Conservation (phyloP, 1,284 basidiomycete genomes). For the Crocinoboletus sp. region DNA sequence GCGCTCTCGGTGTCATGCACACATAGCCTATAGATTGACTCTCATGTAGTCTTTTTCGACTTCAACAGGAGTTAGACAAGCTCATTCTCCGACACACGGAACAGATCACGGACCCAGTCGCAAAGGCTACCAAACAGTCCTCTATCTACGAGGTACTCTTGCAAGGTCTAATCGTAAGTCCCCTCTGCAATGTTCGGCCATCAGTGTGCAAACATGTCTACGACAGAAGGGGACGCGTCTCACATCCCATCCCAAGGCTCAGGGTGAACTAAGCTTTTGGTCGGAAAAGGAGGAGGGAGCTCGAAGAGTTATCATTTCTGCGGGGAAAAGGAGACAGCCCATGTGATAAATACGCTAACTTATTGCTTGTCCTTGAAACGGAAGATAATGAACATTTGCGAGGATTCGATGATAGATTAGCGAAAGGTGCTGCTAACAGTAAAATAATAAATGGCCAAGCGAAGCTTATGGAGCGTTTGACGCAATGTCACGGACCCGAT, state of each 20-base stretch:
- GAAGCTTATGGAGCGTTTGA: conserved; percentile 1
- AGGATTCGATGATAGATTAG: conserved; percentile 21
- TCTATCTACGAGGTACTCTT: conserved; percentile 74
- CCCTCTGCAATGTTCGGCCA: neutral
- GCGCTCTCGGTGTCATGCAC: conserved; percentile 19
- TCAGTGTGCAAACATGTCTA: conserved; percentile 3
- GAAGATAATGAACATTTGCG: conserved; percentile 13
- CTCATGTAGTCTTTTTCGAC: conserved; percentile 64
- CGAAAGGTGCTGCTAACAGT: conserved; percentile 10
- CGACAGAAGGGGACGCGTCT: conserved; percentile 46
- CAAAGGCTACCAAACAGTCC: conserved; percentile 66
- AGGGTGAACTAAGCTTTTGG: conserved; percentile 57
- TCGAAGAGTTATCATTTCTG: conserved; percentile 48
- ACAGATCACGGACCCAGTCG: conserved; percentile 58
- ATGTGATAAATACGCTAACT: conserved; percentile 17
- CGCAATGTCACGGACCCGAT: conserved; percentile 13
- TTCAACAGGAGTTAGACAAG: conserved; percentile 81
- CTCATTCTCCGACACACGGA: conserved; percentile 71
- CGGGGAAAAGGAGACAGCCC: conserved; percentile 30
- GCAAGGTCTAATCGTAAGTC: conserved; percentile 70
- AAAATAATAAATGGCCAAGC: conserved; percentile 8
- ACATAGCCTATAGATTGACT: conserved; percentile 1
- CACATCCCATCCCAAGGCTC: conserved; percentile 53
- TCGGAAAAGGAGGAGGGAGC: conserved; percentile 53
- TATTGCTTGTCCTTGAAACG: conserved; percentile 11